A percentile compares a stretch with the other conserved stretches of the same genome.
These are phyloP conservation scores for Hericium alpestre DNA, from an alignment of 768 basidiomycete genomes.

Conservation along the genomic window DNA sequence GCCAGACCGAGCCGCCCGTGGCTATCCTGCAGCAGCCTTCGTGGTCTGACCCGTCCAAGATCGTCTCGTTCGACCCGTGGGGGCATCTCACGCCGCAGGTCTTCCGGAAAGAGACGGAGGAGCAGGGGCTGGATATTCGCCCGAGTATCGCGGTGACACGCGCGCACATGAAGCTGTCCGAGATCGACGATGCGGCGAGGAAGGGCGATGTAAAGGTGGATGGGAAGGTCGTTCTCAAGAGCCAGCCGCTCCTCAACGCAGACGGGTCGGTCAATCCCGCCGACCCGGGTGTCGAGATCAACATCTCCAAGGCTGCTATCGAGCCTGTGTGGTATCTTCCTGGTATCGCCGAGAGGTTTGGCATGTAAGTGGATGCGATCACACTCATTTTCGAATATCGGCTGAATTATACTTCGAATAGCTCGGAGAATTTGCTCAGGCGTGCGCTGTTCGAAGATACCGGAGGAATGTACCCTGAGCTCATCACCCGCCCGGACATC, in stretches of 20 bases:
- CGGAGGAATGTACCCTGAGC: constrained; percentile 91
- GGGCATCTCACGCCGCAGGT: constrained; percentile 77
- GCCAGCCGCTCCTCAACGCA: constrained; percentile 47
- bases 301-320: constrained; percentile 85
- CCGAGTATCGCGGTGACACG: constrained; percentile 91
- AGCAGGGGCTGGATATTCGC: constrained; percentile 71
- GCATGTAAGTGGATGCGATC: constrained; percentile 48
- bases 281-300: constrained; percentile 77
- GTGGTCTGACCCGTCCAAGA: constrained; percentile 71
- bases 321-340: constrained; percentile 97
- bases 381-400: too few species aligned
- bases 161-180: constrained; percentile 89
- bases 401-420: constrained; percentile 16
- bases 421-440: constrained; percentile 74
- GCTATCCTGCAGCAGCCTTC: constrained; percentile 62
- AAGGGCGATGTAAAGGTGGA: constrained; percentile 68
- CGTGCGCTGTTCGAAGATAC: constrained; percentile 95
- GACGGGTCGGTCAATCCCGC: constrained; percentile 49
- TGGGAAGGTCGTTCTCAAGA: constrained; percentile 71
- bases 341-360: constrained; percentile 88
- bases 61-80: constrained; percentile 91
- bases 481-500: constrained; percentile 91
- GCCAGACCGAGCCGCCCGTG: constrained; percentile 77
- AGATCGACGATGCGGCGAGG: constrained; percentile 74
- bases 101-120: constrained; percentile 49